These are phyloP conservation scores for Ochromonas danica DNA, from an alignment of 108 stramenopile genomes.

Conservation along the genomic window DNA sequence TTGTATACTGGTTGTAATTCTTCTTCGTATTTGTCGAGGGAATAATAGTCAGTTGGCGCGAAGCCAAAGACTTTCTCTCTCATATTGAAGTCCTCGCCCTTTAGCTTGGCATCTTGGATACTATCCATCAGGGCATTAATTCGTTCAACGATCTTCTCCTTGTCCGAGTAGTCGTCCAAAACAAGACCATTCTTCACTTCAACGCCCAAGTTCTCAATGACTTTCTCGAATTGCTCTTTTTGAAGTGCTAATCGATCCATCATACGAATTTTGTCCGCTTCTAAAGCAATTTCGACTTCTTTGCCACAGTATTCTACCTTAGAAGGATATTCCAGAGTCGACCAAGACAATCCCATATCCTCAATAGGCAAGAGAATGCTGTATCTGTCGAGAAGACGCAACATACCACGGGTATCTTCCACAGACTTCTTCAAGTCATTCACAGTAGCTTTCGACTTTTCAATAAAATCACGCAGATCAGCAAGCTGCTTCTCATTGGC, in stretches of 20 bases:
- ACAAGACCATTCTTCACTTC: slow-evolving; percentile 45
- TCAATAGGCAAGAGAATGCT: slow-evolving; percentile 45
- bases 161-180: slow-evolving; percentile 48
- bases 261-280: slow-evolving; percentile 63
- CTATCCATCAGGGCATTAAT: slow-evolving; percentile 35
- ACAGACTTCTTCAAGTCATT: slow-evolving; percentile 38
- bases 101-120: slow-evolving; percentile 52
- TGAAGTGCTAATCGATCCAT: slow-evolving; percentile 58
- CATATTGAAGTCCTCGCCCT: slow-evolving; percentile 61
- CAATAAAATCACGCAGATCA: slow-evolving; percentile 59
- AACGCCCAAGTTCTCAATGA: slow-evolving; percentile 48
- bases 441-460: slow-evolving; percentile 49
- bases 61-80: slow-evolving; percentile 65
- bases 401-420: slow-evolving; percentile 35
- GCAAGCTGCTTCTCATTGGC: slow-evolving; percentile 58
- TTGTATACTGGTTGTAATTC: slow-evolving; percentile 56
- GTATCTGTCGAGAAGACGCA: slow-evolving; percentile 45
- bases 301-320: slow-evolving; percentile 46
- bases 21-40: slow-evolving; percentile 46
- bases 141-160: slow-evolving; percentile 41
- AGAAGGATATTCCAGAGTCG: slow-evolving; percentile 56
- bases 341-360: slow-evolving; percentile 54
- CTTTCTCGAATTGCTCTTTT: slow-evolving; percentile 59
- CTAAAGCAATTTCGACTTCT: slow-evolving; percentile 54
- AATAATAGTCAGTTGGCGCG: slow-evolving; percentile 58